A percentile compares a stretch with the other conserved stretches of the same genome.
These are phyloP conservation scores for Trametes sp. DNA, from an alignment of 1,284 basidiomycete genomes.

Conservation along the genomic window DNA sequence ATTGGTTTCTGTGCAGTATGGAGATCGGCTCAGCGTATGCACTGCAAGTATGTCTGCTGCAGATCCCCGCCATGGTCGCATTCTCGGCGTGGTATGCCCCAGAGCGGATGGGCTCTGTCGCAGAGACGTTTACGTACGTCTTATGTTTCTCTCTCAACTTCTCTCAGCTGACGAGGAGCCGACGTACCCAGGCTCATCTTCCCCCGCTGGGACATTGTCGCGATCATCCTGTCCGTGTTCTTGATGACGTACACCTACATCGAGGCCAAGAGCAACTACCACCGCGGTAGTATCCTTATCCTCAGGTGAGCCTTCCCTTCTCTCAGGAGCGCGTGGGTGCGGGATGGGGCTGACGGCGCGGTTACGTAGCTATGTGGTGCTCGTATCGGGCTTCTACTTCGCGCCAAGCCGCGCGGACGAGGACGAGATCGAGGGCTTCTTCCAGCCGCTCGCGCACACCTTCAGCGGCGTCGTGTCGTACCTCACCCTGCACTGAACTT, in stretches of 20 bases:
- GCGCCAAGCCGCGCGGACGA: slow-evolving; percentile 53
- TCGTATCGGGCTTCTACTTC: slow-evolving; percentile 83
- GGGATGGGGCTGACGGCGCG: background rate
- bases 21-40: slow-evolving; percentile 99
- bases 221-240: slow-evolving; percentile 94
- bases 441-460: slow-evolving; percentile 20
- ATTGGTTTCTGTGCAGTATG: slow-evolving; percentile 70
- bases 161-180: slow-evolving; percentile 9
- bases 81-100: slow-evolving; percentile 96
- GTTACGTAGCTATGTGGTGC: slow-evolving; percentile 73
- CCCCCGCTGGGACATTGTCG: slow-evolving; percentile 98
- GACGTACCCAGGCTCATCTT: slow-evolving; percentile 82
- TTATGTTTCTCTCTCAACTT: background rate
- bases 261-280: slow-evolving; percentile 97
- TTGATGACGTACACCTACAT: slow-evolving; percentile 99
- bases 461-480: slow-evolving; percentile 14
- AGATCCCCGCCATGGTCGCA: slow-evolving; percentile 98
- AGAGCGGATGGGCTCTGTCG: slow-evolving; percentile 80
- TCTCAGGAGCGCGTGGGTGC: background rate
- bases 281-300: slow-evolving; percentile 92
- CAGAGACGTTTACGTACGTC: slow-evolving; percentile 89
- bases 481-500: slow-evolving; percentile 22
- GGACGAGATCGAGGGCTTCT: slow-evolving; percentile 28
- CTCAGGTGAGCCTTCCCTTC: slow-evolving; percentile 66
- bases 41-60: slow-evolving; percentile 95